Evolutionary conservation across 805 yeast genomes (phyloP).

Genomic region (Scheffersomyces lignosus): DNA sequence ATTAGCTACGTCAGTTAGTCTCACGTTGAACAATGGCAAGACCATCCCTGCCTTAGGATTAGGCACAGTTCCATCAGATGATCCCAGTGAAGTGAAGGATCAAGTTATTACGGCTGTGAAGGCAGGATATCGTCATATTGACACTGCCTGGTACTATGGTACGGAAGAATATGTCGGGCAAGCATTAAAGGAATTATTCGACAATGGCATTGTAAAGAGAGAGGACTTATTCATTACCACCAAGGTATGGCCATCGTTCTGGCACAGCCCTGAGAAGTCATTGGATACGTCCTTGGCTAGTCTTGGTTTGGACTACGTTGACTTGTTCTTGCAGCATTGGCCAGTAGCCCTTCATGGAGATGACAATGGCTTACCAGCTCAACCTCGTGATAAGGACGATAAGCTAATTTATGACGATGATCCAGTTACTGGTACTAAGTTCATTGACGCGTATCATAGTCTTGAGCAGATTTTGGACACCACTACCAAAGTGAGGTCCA

Average conservation of each 20-base stretch:
- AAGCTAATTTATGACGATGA: slow-evolving; percentile 33
- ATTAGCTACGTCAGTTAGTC: slow-evolving; percentile 37
- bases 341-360: slow-evolving; percentile 45
- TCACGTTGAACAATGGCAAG: slow-evolving; percentile 57
- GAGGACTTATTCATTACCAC: slow-evolving; percentile 43
- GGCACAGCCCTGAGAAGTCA: slow-evolving; percentile 42
- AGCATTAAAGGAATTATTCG: slow-evolving; percentile 48
- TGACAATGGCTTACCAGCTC: slow-evolving; percentile 37
- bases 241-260: slow-evolving; percentile 45
- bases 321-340: slow-evolving; percentile 50
- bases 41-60: slow-evolving; percentile 67
- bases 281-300: slow-evolving; percentile 39
- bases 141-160: slow-evolving; percentile 53
- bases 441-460: slow-evolving; percentile 27
- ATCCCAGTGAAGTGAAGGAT: slow-evolving; percentile 28
- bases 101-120: slow-evolving; percentile 39
- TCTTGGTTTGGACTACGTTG: slow-evolving; percentile 47
- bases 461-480: slow-evolving; percentile 28
- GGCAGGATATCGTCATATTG: slow-evolving; percentile 51
- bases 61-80: slow-evolving; percentile 46
- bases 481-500: slow-evolving; percentile 43
- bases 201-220: slow-evolving; percentile 48
- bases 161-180: slow-evolving; percentile 44
- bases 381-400: slow-evolving; percentile 39
- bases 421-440: slow-evolving; percentile 32